Conservation (phyloP, 139 green algal species). For the Picochlorum sp. region DNA sequence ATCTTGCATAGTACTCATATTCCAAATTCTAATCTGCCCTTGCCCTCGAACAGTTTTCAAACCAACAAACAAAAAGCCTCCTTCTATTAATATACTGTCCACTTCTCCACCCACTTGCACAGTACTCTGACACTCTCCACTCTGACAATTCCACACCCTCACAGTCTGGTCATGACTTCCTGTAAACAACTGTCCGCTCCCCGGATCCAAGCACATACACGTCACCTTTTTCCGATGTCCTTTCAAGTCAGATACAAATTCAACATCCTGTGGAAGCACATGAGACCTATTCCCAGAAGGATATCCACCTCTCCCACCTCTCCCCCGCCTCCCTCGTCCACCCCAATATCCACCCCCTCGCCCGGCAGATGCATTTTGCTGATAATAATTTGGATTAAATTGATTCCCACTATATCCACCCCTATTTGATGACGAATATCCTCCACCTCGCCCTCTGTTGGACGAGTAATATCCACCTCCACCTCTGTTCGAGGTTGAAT, state of each 20-base stretch:
- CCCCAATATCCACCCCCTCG: constrained; percentile 21
- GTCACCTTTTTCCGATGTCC: constrained; percentile 43
- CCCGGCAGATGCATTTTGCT: constrained; percentile 4
- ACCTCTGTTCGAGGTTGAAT: constrained; percentile 7
- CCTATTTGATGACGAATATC: background rate
- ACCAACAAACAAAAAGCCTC: constrained; percentile 63
- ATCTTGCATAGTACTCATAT: constrained; percentile 38
- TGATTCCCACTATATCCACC: background rate
- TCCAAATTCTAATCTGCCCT: constrained; percentile 40
- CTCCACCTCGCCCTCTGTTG: background rate
- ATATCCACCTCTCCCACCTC: constrained; percentile 2
- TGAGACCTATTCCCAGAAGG: background rate
- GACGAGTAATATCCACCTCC: background rate
- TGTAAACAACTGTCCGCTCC: constrained; percentile 56
- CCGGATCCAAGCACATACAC: constrained; percentile 24
- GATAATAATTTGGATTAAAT: constrained; percentile 7
- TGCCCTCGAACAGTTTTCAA: constrained; percentile 28
- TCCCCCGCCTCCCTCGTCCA: constrained; percentile 12
- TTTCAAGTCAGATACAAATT: constrained; percentile 34
- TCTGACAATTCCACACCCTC: constrained; percentile 52
- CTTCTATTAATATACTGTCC: constrained; percentile 50
- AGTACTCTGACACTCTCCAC: constrained; percentile 44
- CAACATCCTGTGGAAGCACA: constrained; percentile 27
- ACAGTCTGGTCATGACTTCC: constrained; percentile 55
- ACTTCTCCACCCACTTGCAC: constrained; percentile 60